Percentiles rank a stretch among this genome's conserved stretches.
phyloP scores from a whole-genome alignment of 352 stramenopile species.

The Globisporangium perplexum region DNA sequence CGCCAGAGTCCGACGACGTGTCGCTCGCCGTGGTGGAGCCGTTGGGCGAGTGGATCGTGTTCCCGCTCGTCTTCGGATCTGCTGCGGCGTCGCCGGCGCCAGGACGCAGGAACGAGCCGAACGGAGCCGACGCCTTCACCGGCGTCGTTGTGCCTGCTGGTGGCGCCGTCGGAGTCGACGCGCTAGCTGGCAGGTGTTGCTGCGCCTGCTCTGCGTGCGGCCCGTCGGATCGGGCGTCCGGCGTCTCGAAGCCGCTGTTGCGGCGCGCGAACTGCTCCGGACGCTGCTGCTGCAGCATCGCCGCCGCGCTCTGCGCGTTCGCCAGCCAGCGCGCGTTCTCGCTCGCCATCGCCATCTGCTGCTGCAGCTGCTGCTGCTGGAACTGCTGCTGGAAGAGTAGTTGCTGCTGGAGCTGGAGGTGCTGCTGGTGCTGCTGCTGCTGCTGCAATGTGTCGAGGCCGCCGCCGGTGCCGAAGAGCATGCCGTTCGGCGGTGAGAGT shows the following conservation, averaged over 20 bases:
- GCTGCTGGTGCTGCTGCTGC: slow-evolving; percentile 14
- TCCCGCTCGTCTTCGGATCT: slow-evolving; percentile 3
- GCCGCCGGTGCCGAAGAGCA: slow-evolving; percentile 4
- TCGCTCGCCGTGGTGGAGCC: slow-evolving; percentile 12
- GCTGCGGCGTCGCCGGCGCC: neutral
- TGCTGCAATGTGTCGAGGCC: slow-evolving; percentile 4
- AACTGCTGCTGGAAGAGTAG: slow-evolving; percentile 15
- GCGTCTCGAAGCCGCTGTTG: slow-evolving; percentile 24
- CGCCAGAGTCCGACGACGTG: slow-evolving; percentile 8
- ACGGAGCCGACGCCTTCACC: neutral
- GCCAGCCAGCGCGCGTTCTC: slow-evolving; percentile 12
- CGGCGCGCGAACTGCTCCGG: slow-evolving; percentile 11
- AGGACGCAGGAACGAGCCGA: slow-evolving; percentile 8
- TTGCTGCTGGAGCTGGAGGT: slow-evolving; percentile 17
- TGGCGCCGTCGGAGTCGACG: slow-evolving; percentile 2
- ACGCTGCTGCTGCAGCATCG: slow-evolving; percentile 12
- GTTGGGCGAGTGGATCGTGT: slow-evolving; percentile 5
- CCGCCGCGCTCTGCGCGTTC: slow-evolving; percentile 4
- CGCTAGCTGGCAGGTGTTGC: slow-evolving; percentile 1
- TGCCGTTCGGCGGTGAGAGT: slow-evolving; percentile 8
- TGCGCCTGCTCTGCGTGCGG: neutral
- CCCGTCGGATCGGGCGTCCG: slow-evolving; percentile 8
- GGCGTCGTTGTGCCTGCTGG: slow-evolving; percentile 2
- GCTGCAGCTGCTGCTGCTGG: slow-evolving; percentile 15
- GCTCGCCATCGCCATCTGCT: slow-evolving; percentile 11